Evolutionary conservation across 2,329 filamentous ascomycete species (phyloP), one percentile per base, ranked within the genome.

Genomic region (Phaeosphaeria sp.): DNA sequence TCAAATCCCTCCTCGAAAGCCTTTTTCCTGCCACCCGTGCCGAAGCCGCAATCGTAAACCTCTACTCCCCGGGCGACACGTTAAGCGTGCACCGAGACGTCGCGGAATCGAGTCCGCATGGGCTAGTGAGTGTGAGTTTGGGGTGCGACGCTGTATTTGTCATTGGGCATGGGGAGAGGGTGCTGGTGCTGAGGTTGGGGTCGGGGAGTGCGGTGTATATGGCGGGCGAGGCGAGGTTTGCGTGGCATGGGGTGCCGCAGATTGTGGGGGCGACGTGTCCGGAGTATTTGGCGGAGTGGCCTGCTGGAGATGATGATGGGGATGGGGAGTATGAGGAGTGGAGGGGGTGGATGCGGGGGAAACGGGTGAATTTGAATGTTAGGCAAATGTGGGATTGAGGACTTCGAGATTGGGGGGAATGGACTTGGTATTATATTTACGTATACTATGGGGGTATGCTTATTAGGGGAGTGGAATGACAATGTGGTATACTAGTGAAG

Each of bases 211-310:
- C 89, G 0, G 87, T 98, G 1, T 93, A 96, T 72, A 98, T 99
- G 94, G 89, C 87, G 49, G 86, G 90, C 20, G 83, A 87, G 56
- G 90, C 91, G 3, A 84, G 95, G 44, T 96, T 92, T 77, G 93
- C 94, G 2, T 98, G 94, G 94, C 95, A 98, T 79, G 93, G 91
- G 13, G 93, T 98, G 13, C 93, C 95, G 6, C 95, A 93, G 74
- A 89, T 98, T 13, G 72, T 97, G 36, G 84, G 87, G 47, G 86
- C 81, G 1, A 96, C 92, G 0, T 98, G 93, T 77, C 94, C 94
- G 0, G 80, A 80, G 0, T 91, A 89, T 76, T 77, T 98, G 49
- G 79, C 82, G 55, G 81, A 89, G 43, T 98, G 93, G 93, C 93
- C 93, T 8, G 81, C 76, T 6, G 30, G 59, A 44, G 82, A 82